These are phyloP conservation scores for Pseudonitzschia multistriata DNA, from an alignment of 108 stramenopile species.

Conservation along the genomic window DNA sequence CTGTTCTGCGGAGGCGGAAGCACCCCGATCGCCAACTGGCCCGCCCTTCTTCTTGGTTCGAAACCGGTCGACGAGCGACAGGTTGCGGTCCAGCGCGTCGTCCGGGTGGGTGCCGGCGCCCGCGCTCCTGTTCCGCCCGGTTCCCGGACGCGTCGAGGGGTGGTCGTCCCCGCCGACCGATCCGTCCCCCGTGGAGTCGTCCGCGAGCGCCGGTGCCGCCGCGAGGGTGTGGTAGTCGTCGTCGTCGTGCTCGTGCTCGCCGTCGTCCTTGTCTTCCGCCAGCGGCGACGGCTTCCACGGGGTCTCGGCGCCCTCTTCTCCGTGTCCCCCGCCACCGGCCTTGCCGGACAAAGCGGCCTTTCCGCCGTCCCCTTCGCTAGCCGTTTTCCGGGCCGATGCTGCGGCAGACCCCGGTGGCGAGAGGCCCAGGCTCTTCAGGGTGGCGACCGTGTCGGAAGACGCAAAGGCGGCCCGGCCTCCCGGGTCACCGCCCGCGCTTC, in stretches of 20 bases:
- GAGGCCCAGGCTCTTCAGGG: constrained; percentile 5
- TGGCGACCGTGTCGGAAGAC: neutral
- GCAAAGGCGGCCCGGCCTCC: neutral
- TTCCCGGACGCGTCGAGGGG: neutral
- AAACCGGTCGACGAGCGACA: constrained; percentile 14
- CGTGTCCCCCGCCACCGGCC: neutral
- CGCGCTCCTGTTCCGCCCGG: neutral
- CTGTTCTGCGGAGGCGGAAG: too few species aligned
- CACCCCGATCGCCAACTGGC: too few species aligned
- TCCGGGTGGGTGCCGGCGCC: neutral
- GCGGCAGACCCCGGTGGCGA: neutral
- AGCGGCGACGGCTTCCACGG: neutral
- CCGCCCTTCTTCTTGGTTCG: constrained; percentile 11
- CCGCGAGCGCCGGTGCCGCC: neutral
- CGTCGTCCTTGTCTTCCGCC: neutral
- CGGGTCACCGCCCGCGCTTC: neutral
- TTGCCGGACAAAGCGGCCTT: too few species aligned
- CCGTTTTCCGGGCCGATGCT: neutral
- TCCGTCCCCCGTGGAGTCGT: neutral
- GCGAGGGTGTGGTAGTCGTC: neutral
- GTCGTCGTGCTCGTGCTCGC: neutral
- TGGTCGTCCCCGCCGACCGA: constrained; percentile 6
- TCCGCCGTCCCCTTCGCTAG: neutral
- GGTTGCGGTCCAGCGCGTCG: constrained; percentile 15
- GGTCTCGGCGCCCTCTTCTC: neutral